Conservation (phyloP, 2,329 filamentous ascomycete species). For the Hypoxylon sp. region DNA sequence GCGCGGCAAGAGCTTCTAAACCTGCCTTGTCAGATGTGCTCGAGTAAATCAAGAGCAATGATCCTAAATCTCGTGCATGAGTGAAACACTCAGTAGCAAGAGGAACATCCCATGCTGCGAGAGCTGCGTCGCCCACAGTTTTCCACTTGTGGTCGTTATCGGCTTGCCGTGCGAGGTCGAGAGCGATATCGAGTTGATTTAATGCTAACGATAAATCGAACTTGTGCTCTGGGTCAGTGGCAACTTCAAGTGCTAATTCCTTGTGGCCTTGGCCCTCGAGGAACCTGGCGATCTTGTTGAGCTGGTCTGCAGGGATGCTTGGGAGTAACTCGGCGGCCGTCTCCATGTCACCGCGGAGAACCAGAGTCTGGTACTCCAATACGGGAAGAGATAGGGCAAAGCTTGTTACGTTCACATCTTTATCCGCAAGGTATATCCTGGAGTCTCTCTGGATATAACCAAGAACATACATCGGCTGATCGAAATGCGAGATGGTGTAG, state of each 20-base stretch:
- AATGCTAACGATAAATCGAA: slow-evolving; percentile 91
- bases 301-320: slow-evolving; percentile 89
- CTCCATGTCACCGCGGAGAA: slow-evolving; percentile 93
- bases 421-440: slow-evolving; percentile 94
- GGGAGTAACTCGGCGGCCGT: slow-evolving; percentile 86
- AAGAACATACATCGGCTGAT: slow-evolving; percentile 93
- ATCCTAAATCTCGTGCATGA: slow-evolving; percentile 90
- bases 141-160: slow-evolving; percentile 99
- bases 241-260: slow-evolving; percentile 92
- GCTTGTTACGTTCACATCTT: slow-evolving; percentile 92
- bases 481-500: slow-evolving; percentile 97
- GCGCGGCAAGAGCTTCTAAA: slow-evolving; percentile 76
- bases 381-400: slow-evolving; percentile 92
- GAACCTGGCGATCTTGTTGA: slow-evolving; percentile 98
- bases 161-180: slow-evolving; percentile 84
- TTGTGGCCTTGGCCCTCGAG: slow-evolving; percentile 97
- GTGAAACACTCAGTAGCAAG: slow-evolving; percentile 94
- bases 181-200: slow-evolving; percentile 85
- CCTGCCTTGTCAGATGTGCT: slow-evolving; percentile 85
- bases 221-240: slow-evolving; percentile 94
- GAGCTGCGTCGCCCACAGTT: slow-evolving; percentile 91
- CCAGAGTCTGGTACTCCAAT: slow-evolving; percentile 95
- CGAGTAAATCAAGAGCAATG: slow-evolving; percentile 87
- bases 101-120: slow-evolving; percentile 86
- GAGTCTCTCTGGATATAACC: slow-evolving; percentile 96